phyloP scores from a whole-genome alignment of 2,329 filamentous ascomycete genomes.

The Dothideomycetes sp. region DNA sequence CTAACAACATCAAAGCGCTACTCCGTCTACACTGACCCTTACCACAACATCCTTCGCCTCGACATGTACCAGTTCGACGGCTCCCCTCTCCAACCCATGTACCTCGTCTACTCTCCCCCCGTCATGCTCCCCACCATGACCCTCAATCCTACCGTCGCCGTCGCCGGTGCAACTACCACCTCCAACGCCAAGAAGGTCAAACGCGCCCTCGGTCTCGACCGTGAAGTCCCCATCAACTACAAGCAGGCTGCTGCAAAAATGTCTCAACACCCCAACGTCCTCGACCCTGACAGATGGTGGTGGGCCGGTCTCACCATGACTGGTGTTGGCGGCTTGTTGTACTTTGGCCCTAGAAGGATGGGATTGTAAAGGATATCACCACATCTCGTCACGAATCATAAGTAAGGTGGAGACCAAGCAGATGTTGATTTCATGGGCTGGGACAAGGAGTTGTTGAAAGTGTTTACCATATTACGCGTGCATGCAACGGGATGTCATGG shows the following conservation, averaged over 20 bases:
- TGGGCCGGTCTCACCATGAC: constrained; percentile 40
- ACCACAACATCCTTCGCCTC: constrained; percentile 51
- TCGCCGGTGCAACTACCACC: constrained; percentile 23
- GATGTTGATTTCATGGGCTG: no score
- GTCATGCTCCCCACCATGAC: constrained; percentile 60
- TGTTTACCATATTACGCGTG: no score
- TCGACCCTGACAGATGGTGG: constrained; percentile 36
- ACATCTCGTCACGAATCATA: no score
- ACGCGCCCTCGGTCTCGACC: constrained; percentile 16
- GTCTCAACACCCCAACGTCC: constrained; percentile 15
- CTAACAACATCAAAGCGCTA: constrained; percentile 25
- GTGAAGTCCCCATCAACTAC: constrained; percentile 28
- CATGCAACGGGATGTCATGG: no score
- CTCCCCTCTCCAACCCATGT: constrained; percentile 56
- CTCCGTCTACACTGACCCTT: constrained; percentile 43
- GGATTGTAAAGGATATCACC: no score
- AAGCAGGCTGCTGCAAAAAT: constrained; percentile 19
- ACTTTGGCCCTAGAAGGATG: constrained; percentile 28
- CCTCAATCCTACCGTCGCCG: constrained; percentile 43
- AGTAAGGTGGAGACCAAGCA: no score
- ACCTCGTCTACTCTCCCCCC: constrained; percentile 50
- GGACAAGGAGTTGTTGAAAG: no score
- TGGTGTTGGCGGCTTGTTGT: constrained; percentile 35
- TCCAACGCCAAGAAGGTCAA: constrained; percentile 16
- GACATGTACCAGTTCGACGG: constrained; percentile 56